Conservation (phyloP, 2,329 filamentous ascomycete species). For the Golovinomyces cichoracearum region DNA sequence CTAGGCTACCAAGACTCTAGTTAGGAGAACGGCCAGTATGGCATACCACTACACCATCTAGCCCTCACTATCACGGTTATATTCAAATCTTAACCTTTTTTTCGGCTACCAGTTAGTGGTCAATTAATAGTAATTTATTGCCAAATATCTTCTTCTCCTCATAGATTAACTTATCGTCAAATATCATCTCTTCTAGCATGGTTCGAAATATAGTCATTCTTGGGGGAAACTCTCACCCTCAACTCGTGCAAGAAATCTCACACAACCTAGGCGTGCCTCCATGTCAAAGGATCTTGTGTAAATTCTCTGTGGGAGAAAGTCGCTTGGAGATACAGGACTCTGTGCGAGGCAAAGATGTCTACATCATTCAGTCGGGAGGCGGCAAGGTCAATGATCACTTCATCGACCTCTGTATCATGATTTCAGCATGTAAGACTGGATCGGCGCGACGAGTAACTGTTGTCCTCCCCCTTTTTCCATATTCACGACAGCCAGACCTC, state of each 20-base stretch:
- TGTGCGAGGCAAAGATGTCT: conserved; percentile 93
- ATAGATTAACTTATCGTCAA: too few relatives aligned
- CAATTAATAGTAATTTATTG: too few relatives aligned
- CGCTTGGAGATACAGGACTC: conserved; percentile 90
- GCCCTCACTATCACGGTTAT: too few relatives aligned
- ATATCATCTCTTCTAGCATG: conserved; percentile 25
- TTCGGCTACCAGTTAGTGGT: too few relatives aligned
- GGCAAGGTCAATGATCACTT: conserved; percentile 89
- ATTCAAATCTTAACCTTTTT: too few relatives aligned
- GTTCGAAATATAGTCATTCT: conserved; percentile 88
- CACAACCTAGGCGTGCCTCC: conserved; percentile 66
- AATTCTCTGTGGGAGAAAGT: conserved; percentile 89
- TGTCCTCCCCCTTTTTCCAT: conserved; percentile 84
- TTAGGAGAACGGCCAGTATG: too few relatives aligned
- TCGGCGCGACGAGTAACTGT: conserved; percentile 83
- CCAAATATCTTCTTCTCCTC: too few relatives aligned
- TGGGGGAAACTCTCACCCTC: conserved; percentile 75
- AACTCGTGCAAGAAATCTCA: conserved; percentile 67
- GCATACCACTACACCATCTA: too few relatives aligned
- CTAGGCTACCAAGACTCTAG: too few relatives aligned
- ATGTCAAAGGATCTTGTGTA: conserved; percentile 59
- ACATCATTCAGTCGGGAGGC: conserved; percentile 85
- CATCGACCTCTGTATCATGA: conserved; percentile 90
- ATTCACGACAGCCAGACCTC: conserved; percentile 84
- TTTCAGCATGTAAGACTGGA: conserved; percentile 88